These are phyloP conservation scores for Penicillium italicum DNA, from an alignment of 2,329 filamentous ascomycete genomes.

Conservation along the genomic window DNA sequence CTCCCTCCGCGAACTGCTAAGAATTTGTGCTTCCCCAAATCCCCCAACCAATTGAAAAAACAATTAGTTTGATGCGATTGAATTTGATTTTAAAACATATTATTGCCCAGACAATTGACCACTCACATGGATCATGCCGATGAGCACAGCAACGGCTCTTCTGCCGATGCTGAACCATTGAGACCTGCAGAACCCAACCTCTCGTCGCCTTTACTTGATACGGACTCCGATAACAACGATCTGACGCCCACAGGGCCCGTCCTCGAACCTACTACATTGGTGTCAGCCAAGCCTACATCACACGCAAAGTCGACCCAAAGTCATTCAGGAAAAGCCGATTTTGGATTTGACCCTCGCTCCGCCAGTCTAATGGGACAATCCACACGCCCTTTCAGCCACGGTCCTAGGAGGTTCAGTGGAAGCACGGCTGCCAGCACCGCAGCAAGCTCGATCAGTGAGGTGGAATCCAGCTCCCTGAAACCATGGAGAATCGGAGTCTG, in stretches of 20 bases:
- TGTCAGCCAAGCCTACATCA: conserved; percentile 8
- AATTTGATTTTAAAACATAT: neutral
- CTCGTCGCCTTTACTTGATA: neutral
- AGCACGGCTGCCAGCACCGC: conserved; percentile 75
- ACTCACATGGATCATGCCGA: conserved; percentile 20
- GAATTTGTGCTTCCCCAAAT: neutral
- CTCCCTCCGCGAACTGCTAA: neutral
- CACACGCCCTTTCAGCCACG: conserved; percentile 60
- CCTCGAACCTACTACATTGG: neutral
- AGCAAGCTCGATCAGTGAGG: conserved; percentile 70
- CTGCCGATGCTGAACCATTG: conserved; percentile 40
- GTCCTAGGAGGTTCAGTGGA: conserved; percentile 72
- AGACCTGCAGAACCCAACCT: conserved; percentile 14
- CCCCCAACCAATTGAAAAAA: neutral
- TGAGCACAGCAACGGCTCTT: conserved; percentile 22
- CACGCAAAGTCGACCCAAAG: conserved; percentile 14
- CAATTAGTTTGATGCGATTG: neutral
- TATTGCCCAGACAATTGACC: neutral
- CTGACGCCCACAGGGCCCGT: neutral
- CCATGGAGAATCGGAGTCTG: conserved; percentile 82
- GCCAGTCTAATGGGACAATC: conserved; percentile 36
- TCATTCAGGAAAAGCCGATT: conserved; percentile 21
- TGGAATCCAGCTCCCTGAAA: conserved; percentile 48
- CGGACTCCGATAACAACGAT: conserved; percentile 17
- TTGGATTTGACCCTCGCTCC: conserved; percentile 30